phyloP scores from a whole-genome alignment of 208 protist species.

The Baffinella frigidus region DNA sequence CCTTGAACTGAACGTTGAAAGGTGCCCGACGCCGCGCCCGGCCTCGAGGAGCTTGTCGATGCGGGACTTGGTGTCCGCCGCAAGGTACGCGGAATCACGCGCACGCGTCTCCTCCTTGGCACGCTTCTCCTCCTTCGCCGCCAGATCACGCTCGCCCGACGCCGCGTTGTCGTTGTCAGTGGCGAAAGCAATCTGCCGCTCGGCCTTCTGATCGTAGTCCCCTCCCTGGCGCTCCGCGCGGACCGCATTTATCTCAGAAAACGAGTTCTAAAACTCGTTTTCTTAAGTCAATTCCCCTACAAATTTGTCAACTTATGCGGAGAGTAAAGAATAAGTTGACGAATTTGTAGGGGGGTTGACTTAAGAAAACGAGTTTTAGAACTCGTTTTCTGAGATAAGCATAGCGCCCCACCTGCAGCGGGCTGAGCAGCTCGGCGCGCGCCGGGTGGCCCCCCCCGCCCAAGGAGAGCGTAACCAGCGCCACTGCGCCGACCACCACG shows the following conservation, averaged over 20 bases:
- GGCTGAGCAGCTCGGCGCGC: constrained; percentile 16
- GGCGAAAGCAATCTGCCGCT: constrained; percentile 59
- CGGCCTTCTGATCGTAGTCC: constrained; percentile 53
- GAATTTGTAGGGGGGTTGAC: too few species aligned
- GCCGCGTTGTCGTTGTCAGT: constrained; percentile 64
- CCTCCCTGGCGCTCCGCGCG: constrained; percentile 24
- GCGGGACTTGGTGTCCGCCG: constrained; percentile 56
- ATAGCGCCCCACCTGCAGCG: constrained; percentile 61
- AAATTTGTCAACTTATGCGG: too few species aligned
- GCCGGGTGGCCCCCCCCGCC: background rate
- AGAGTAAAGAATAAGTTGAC: too few species aligned
- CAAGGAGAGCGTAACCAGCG: background rate
- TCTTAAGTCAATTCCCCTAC: too few species aligned
- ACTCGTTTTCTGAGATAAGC: too few species aligned
- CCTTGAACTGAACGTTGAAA: too few species aligned
- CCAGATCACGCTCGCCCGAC: background rate
- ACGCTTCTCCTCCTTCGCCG: constrained; percentile 59
- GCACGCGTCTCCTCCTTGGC: constrained; percentile 55
- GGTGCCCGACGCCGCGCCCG: too few species aligned
- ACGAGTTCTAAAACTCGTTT: too few species aligned
- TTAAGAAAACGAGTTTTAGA: too few species aligned
- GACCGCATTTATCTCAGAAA: too few species aligned
- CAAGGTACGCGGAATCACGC: constrained; percentile 60
- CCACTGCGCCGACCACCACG: background rate
- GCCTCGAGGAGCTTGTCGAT: constrained; percentile 62